A percentile compares a stretch with the other conserved stretches of the same genome.
phyloP scores from a whole-genome alignment of 768 basidiomycete species.

The Xerocomus potaroensis region DNA sequence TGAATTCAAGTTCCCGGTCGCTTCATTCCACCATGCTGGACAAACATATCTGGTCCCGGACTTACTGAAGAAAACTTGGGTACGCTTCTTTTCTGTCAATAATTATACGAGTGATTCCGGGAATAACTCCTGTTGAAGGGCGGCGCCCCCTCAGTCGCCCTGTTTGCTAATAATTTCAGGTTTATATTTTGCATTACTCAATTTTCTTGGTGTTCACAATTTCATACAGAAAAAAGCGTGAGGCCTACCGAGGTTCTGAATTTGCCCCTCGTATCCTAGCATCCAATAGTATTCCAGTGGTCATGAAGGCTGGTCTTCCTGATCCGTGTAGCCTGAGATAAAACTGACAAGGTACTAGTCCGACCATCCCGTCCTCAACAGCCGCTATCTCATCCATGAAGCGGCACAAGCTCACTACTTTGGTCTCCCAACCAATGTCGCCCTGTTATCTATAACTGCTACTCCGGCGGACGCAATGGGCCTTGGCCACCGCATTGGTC shows the following conservation, averaged over 20 bases:
- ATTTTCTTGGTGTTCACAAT: not conserved
- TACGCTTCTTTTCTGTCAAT: constrained; percentile 13
- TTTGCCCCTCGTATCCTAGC: constrained; percentile 76
- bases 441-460: constrained; percentile 63
- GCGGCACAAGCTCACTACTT: constrained; percentile 70
- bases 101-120: too few species aligned
- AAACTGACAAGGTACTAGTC: constrained; percentile 35
- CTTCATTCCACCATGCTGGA: constrained; percentile 77
- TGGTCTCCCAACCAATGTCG: constrained; percentile 53
- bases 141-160: constrained; percentile 65
- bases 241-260: constrained; percentile 76
- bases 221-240: constrained; percentile 62
- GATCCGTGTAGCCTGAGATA: not conserved
- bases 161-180: constrained; percentile 62
- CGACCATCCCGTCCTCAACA: constrained; percentile 56
- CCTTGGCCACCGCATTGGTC: constrained; percentile 72
- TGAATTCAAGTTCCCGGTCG: constrained; percentile 78
- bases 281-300: constrained; percentile 59
- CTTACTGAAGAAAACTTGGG: constrained; percentile 67
- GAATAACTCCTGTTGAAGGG: too few species aligned
- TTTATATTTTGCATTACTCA: constrained; percentile 5
- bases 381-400: constrained; percentile 66
- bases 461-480: constrained; percentile 63
- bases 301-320: constrained; percentile 63
- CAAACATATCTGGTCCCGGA: constrained; percentile 82